Conservation (phyloP, 495 filamentous ascomycete species). For the Pseudoneurospora amorphoporcata region DNA sequence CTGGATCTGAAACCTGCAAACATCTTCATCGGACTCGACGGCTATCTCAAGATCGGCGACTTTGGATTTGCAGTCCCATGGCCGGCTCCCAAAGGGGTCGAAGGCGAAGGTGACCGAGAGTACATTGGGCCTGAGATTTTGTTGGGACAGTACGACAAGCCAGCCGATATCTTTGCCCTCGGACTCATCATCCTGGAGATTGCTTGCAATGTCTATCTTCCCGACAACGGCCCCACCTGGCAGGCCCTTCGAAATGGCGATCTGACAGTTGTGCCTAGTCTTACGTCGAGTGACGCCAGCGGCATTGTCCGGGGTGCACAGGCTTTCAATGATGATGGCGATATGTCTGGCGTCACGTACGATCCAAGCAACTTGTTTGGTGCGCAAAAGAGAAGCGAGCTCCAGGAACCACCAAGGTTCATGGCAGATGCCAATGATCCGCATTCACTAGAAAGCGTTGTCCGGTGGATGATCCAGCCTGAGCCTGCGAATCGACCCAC, state of each 20-base stretch:
- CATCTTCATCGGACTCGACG: constrained; percentile 81
- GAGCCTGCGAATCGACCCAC: constrained; percentile 63
- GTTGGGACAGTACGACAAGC: constrained; percentile 71
- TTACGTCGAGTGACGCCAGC: constrained; percentile 67
- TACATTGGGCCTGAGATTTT: constrained; percentile 93
- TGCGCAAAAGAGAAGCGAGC: constrained; percentile 47
- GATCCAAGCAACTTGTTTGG: constrained; percentile 36
- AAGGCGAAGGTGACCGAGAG: constrained; percentile 88
- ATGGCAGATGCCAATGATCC: constrained; percentile 64
- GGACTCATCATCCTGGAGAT: constrained; percentile 91
- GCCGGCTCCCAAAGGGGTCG: constrained; percentile 65
- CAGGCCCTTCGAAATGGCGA: constrained; percentile 77
- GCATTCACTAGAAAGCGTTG: constrained; percentile 71
- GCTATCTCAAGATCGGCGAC: constrained; percentile 87
- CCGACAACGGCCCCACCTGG: constrained; percentile 86
- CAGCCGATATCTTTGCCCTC: constrained; percentile 85
- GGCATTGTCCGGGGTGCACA: constrained; percentile 58
- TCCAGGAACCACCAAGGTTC: constrained; percentile 69
- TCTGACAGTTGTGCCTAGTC: constrained; percentile 70
- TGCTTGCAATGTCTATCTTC: constrained; percentile 80
- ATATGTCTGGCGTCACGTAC: constrained; percentile 10
- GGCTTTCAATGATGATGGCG: constrained; percentile 20
- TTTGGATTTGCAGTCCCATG: constrained; percentile 83
- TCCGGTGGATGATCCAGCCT: constrained; percentile 78
- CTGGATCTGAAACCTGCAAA: constrained; percentile 95